Base-by-base conservation (phyloP, 2,329 filamentous ascomycete genomes). In the Emydomyces testavorans region DNA sequence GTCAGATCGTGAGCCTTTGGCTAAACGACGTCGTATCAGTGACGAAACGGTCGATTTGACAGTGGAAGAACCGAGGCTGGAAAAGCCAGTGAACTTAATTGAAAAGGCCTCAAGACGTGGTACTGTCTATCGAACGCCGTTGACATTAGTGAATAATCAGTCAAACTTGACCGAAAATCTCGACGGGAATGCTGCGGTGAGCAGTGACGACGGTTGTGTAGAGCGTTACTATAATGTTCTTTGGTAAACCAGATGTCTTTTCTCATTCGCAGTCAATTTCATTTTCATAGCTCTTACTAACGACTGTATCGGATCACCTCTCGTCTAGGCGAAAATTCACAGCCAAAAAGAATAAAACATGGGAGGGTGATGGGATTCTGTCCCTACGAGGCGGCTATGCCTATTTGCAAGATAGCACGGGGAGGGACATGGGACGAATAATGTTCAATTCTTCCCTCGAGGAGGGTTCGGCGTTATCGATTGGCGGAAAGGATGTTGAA, bases 331-430 rank as follows among this genome's bases (percentile, higher is more conserved):
- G 82, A 16, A 84, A 83, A 61, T 76, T 74, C 44, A 83, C 80
- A 0, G 75, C 69, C 4, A 85, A 84, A 62, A 86, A 85, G 65
- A 78, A 85, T 62, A 85, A 85, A 61, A 85, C 80, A 4, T 86
- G 82, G 81, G 82, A 85, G 57, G 81, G 82, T 2, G 82, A 86
- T 62, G 82, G 80, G 1, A 71, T 84, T 2, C 68, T 85, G 6
- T 69, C 71, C 3, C 69, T 82, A 2, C 63, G 67, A 2, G 72
- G 71, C 29, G 79, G 79, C 3, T 75, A 74, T 57, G 79, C 75
- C 3, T 71, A 69, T 46, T 68, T 85, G 13, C 75, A 79, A 50
- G 79, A 85, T 59, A 71, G 76, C 8, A 74, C 74, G 0, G 82
- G 82, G 2, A 75, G 73, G 59, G 75, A 80, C 16, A 72, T 85